Evolutionary conservation across 2,329 filamentous ascomycete species (phyloP).

Genomic region (Ophiocordyceps camponoti-rufipedis): DNA sequence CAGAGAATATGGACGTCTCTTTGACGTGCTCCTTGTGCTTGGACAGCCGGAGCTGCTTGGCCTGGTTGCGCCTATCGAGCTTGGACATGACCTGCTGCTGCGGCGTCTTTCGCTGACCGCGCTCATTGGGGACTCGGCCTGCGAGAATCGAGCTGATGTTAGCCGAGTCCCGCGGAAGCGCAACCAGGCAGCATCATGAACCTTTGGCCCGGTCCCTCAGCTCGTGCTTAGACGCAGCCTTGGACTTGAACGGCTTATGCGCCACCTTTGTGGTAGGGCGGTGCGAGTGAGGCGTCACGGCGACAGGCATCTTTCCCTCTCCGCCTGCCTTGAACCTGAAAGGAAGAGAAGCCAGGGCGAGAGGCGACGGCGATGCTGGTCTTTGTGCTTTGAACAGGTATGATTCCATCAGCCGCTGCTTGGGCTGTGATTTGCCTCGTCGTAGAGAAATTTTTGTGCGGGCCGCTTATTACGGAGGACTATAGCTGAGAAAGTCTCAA

Average conservation of each 20-base stretch:
- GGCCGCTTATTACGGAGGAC: not conserved
- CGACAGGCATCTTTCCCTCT: conserved; percentile 56
- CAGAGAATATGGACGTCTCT: conserved; percentile 66
- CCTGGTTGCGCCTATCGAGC: conserved; percentile 85
- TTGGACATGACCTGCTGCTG: conserved; percentile 98
- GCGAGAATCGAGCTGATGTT: not conserved
- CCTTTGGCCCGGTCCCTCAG: conserved; percentile 76
- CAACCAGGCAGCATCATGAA: not conserved
- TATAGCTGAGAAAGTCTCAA: too few relatives aligned
- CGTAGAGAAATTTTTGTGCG: not conserved
- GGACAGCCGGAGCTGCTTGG: conserved; percentile 68
- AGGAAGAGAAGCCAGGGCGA: conserved; percentile 54
- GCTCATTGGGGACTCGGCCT: conserved; percentile 68
- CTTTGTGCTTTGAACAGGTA: too few relatives aligned
- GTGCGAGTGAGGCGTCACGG: conserved; percentile 58
- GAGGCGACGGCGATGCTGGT: not conserved
- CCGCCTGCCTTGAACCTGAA: conserved; percentile 77
- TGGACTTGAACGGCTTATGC: conserved; percentile 86
- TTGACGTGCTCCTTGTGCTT: conserved; percentile 74
- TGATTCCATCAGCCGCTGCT: not conserved
- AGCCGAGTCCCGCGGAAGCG: too few relatives aligned
- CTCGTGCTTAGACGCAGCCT: conserved; percentile 74
- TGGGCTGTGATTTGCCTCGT: not conserved
- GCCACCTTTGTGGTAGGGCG: conserved; percentile 76
- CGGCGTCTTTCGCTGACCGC: conserved; percentile 63